Conservation (phyloP, 495 filamentous ascomycete species). For the Hypoxylon subgilvum region DNA sequence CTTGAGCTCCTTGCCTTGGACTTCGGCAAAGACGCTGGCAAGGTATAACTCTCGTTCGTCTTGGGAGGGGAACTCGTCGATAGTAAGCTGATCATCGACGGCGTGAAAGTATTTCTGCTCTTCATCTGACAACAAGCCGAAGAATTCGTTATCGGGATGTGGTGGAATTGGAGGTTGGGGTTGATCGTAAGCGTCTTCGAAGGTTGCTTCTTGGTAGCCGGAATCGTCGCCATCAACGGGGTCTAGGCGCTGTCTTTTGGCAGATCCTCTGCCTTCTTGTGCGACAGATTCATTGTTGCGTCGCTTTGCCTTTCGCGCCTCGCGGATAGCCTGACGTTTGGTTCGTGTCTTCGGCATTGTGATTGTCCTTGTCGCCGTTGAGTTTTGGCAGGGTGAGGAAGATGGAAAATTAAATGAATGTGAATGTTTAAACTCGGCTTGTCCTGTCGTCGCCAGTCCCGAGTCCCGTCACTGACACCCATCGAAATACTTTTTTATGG, state of each 20-base stretch:
- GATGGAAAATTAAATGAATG: background rate
- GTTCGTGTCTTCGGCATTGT: constrained; percentile 43
- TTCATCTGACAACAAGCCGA: constrained; percentile 84
- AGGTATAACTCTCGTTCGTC: constrained; percentile 84
- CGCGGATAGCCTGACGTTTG: constrained; percentile 54
- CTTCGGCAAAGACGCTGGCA: constrained; percentile 83
- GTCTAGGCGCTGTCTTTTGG: constrained; percentile 50
- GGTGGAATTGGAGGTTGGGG: constrained; percentile 25
- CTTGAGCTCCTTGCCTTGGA: constrained; percentile 90
- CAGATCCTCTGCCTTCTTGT: constrained; percentile 36
- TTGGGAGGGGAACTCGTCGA: constrained; percentile 77
- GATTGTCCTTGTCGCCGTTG: background rate
- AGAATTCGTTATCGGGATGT: constrained; percentile 66
- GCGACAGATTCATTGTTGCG: constrained; percentile 40
- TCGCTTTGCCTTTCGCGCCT: constrained; percentile 54
- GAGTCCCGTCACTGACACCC: background rate
- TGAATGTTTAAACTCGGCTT: too few relatives aligned
- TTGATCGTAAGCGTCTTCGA: constrained; percentile 32
- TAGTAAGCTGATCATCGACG: constrained; percentile 85
- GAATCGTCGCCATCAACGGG: constrained; percentile 27
- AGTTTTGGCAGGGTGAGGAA: background rate
- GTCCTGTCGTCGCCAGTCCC: too few relatives aligned
- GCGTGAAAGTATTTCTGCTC: constrained; percentile 94
- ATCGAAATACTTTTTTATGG: constrained; percentile 9
- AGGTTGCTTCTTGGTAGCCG: constrained; percentile 41